phyloP scores from a whole-genome alignment of 1,284 basidiomycete genomes.

The Sporisorium graminicola region DNA sequence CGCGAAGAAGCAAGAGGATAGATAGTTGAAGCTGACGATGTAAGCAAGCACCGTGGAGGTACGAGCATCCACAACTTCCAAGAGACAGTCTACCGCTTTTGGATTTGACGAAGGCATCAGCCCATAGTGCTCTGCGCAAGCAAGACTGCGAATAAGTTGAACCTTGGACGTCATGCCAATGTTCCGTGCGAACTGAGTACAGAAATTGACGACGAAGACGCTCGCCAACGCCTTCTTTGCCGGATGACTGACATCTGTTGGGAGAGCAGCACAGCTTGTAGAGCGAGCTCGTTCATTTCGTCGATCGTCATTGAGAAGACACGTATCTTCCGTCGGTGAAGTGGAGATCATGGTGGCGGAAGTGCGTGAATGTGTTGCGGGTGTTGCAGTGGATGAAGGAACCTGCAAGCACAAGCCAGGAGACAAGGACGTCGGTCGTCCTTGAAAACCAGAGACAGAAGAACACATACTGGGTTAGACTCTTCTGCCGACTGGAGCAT shows the following conservation, averaged over 20 bases:
- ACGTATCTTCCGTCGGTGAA: not conserved
- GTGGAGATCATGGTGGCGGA: not conserved
- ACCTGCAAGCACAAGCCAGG: too few species aligned
- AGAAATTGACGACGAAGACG: not conserved
- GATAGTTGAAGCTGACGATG: not conserved
- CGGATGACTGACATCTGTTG: not conserved
- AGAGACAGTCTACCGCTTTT: not conserved
- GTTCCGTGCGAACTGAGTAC: not conserved
- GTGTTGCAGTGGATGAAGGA: not conserved
- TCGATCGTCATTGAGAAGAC: not conserved
- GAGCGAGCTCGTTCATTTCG: not conserved
- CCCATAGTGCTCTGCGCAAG: not conserved
- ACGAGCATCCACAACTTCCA: not conserved
- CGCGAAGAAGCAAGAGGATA: not conserved
- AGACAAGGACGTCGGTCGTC: too few species aligned
- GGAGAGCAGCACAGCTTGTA: not conserved
- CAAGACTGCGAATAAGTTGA: not conserved
- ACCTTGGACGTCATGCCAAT: conserved; percentile 1
- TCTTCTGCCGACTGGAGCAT: too few species aligned
- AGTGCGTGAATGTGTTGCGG: not conserved
- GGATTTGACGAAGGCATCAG: not conserved
- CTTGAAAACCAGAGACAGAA: too few species aligned
- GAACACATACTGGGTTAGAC: too few species aligned
- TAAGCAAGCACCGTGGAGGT: not conserved
- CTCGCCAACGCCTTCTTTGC: not conserved